A percentile compares a stretch with the other conserved stretches of the same genome.
phyloP scores from a whole-genome alignment of 306 rosid species.

The Lithocarpus polystachyus region DNA sequence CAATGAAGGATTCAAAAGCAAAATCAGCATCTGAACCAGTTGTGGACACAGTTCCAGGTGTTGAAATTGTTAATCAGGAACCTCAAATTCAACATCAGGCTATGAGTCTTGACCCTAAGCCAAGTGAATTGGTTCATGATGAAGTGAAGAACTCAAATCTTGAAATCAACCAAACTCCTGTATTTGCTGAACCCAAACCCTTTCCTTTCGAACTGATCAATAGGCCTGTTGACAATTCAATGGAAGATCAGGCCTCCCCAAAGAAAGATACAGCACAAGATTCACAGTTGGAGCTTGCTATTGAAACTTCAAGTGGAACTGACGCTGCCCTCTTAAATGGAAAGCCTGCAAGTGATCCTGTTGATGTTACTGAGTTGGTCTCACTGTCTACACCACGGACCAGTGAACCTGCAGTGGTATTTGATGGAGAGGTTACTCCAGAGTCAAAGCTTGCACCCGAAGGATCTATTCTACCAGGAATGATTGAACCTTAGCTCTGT shows the following conservation, averaged over 20 bases:
- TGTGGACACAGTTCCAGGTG: conserved; percentile 18
- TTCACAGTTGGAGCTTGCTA: conserved; percentile 4
- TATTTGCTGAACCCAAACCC: conserved; percentile 32
- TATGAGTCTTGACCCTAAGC: conserved; percentile 16
- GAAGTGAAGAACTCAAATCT: conserved; percentile 26
- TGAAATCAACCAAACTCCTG: conserved; percentile 34
- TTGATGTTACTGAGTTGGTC: neutral
- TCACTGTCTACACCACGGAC: conserved; percentile 1
- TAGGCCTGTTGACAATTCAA: conserved; percentile 19
- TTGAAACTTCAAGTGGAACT: conserved; percentile 14
- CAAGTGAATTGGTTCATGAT: conserved; percentile 26
- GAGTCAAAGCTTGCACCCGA: conserved; percentile 19
- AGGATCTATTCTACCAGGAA: conserved; percentile 18
- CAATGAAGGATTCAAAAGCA: conserved; percentile 16
- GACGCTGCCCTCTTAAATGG: conserved; percentile 5
- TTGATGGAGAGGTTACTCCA: conserved; percentile 10
- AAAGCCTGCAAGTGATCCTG: neutral
- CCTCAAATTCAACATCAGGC: conserved; percentile 24
- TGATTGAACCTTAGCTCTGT: conserved; percentile 21
- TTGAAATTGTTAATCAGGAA: conserved; percentile 17
- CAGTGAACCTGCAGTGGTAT: neutral
- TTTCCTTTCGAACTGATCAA: conserved; percentile 13
- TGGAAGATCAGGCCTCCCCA: conserved; percentile 26
- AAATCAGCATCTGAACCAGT: conserved; percentile 26
- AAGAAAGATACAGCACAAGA: conserved; percentile 18